These are phyloP conservation scores for Lactifluus pinguis DNA, from an alignment of 768 basidiomycete genomes.

Conservation along the genomic window DNA sequence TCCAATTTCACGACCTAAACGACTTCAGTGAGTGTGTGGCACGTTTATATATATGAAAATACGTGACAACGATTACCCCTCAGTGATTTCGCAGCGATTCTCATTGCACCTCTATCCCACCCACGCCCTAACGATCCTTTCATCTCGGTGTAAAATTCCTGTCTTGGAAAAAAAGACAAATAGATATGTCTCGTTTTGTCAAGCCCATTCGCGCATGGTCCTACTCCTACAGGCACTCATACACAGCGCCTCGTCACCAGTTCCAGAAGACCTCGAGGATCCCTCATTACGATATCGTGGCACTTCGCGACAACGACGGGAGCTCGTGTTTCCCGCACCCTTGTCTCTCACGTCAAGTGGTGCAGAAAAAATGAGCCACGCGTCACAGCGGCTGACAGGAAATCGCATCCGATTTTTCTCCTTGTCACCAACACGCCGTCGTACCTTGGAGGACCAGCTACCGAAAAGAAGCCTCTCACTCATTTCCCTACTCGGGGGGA, in stretches of 20 bases:
- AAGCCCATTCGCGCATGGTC: slow-evolving; percentile 66
- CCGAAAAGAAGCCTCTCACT: slow-evolving; percentile 12
- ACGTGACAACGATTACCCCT: neutral
- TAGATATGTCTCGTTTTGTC: slow-evolving; percentile 40
- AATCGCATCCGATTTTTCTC: neutral
- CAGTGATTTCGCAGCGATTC: slow-evolving; percentile 58
- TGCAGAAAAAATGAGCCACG: neutral
- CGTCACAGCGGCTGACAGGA: neutral
- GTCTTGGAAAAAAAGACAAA: slow-evolving; percentile 27
- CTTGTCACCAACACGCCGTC: neutral
- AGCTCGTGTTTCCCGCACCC: slow-evolving; percentile 69
- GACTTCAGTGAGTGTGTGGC: slow-evolving; percentile 53
- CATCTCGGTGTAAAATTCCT: slow-evolving; percentile 27
- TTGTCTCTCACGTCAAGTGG: slow-evolving; percentile 37
- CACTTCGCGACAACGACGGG: slow-evolving; percentile 29
- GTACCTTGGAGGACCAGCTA: neutral
- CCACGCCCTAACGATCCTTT: slow-evolving; percentile 50
- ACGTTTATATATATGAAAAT: slow-evolving; percentile 1
- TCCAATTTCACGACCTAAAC: slow-evolving; percentile 52
- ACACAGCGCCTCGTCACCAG: slow-evolving; percentile 44
- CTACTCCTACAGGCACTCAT: slow-evolving; percentile 65
- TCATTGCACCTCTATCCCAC: slow-evolving; percentile 65
- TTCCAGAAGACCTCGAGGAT: slow-evolving; percentile 25
- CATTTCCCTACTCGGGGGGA: slow-evolving; percentile 35
- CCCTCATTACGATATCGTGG: slow-evolving; percentile 23